Evolutionary conservation across 495 filamentous ascomycete genomes (phyloP), one percentile per base, ranked within the genome.

Genomic region (Penicillium cosmopolitanum): DNA sequence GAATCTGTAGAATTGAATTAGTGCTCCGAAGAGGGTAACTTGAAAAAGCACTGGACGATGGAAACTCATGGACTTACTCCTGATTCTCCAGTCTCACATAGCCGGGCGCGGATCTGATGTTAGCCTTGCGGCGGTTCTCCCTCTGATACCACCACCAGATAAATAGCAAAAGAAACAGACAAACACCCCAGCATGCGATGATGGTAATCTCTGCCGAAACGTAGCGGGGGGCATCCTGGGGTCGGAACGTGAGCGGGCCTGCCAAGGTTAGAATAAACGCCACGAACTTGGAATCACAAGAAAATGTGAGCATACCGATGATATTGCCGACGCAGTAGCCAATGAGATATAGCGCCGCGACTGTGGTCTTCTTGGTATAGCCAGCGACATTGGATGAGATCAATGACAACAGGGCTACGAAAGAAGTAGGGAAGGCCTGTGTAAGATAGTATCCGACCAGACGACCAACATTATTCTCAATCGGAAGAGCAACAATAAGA

Each of bases 311-410:
- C 46, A 48, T 23, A 48, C 46, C 46, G 23, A 48, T 28, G 11
- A 48, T 48, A 28, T 48, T 48, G 0, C 46, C 46, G 3, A 47
- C 78, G 55, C 85, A 87, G 55, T 88, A 89, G 1, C 76, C 80
- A 47, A 89, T 85, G n/a, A 91, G 67, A 56, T 87, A 89, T 55
- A 91, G 70, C 0, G 85, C 86, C 1, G 86, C 86, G 4, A 88
- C 82, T 0, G 87, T 89, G 0, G 87, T 89, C 70, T 89, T 89
- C 73, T 89, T 89, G 1, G 88, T 89, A 66, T 87, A 89, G 31
- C 87, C 86, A 3, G 87, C 84, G 1, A 89, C 80, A 57, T 90
- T 89, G 28, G 80, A 83, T 0, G 79, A 79, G 46, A 88, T 83
- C 47, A 88, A 71, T 7, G 83, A 82, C 53, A 76, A 46, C 15